A percentile compares a stretch with the other conserved stretches of the same genome.
Conservation (phyloP, 2,329 filamentous ascomycete species). For the Lachnellula arida region DNA sequence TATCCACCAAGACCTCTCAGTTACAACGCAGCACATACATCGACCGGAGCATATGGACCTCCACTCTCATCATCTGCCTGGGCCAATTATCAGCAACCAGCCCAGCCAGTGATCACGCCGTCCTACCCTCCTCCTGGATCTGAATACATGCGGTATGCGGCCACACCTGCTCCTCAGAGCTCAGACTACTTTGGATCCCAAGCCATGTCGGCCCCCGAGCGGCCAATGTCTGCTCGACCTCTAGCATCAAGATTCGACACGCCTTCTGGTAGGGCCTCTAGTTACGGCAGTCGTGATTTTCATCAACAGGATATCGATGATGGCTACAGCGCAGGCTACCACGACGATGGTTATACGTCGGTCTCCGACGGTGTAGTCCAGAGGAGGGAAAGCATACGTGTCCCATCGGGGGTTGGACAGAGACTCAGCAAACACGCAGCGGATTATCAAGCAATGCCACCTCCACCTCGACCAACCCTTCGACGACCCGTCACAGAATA, state of each 20-base stretch:
- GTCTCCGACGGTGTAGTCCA: constrained; percentile 16
- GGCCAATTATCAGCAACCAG: constrained; percentile 12
- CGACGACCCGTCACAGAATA: constrained; percentile 14
- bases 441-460: constrained; percentile 27
- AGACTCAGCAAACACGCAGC: constrained; percentile 15
- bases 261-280: constrained; percentile 17
- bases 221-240: constrained; percentile 17
- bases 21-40: constrained; percentile 17
- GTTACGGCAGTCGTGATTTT: constrained; percentile 16
- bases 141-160: constrained; percentile 13
- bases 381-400: constrained; percentile 21
- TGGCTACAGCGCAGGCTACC: constrained; percentile 9
- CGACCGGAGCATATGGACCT: constrained; percentile 13
- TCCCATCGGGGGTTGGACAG: constrained; percentile 13
- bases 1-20: constrained; percentile 21
- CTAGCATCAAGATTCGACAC: constrained; percentile 23
- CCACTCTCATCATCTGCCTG: constrained; percentile 25
- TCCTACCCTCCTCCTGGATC: constrained; percentile 17
- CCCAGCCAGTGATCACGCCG: constrained; percentile 5
- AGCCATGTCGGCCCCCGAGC: constrained; percentile 8
- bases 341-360: constrained; percentile 26
- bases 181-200: constrained; percentile 11
- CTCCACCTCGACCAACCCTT: constrained; percentile 20
- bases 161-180: constrained; percentile 5
- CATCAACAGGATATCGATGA: constrained; percentile 7